Evolutionary conservation across 164 flowering plant genomes (phyloP).

Genomic region (Vitis labrusca): DNA sequence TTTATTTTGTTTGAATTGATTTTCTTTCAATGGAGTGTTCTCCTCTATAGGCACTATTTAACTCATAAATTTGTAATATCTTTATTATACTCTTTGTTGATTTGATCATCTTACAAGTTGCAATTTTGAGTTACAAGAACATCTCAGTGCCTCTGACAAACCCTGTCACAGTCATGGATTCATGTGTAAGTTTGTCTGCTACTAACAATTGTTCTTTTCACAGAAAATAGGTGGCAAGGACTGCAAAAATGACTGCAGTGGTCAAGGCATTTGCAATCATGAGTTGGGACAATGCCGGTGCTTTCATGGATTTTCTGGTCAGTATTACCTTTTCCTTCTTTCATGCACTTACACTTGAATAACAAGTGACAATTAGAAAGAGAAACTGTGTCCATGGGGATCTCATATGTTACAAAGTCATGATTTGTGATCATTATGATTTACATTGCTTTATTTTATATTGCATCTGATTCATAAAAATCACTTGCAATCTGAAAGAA

Average conservation of each 20-base stretch:
- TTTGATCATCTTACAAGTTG: neutral
- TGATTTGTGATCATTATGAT: neutral
- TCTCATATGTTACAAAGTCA: neutral
- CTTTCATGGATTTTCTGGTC: conserved; percentile 90
- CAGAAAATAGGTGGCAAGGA: conserved; percentile 73
- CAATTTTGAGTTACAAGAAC: neutral
- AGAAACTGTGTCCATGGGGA: too few relatives aligned
- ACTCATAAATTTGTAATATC: neutral
- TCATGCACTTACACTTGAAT: neutral
- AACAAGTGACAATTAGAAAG: too few relatives aligned
- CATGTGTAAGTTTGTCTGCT: neutral
- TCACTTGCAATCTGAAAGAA: neutral
- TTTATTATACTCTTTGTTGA: neutral
- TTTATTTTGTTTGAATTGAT: neutral
- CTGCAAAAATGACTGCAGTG: conserved; percentile 80
- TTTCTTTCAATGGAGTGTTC: neutral
- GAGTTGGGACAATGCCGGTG: conserved; percentile 91
- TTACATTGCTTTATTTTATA: neutral
- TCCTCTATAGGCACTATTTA: neutral
- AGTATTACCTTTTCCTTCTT: conserved; percentile 24
- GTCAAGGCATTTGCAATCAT: conserved; percentile 88
- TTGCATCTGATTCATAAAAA: neutral
- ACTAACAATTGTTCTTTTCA: conserved; percentile 10
- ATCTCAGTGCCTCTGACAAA: neutral
- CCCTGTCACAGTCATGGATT: too few relatives aligned